phyloP scores from a whole-genome alignment of 2,329 filamentous ascomycete genomes.

The Mycosphaerella sp. region DNA sequence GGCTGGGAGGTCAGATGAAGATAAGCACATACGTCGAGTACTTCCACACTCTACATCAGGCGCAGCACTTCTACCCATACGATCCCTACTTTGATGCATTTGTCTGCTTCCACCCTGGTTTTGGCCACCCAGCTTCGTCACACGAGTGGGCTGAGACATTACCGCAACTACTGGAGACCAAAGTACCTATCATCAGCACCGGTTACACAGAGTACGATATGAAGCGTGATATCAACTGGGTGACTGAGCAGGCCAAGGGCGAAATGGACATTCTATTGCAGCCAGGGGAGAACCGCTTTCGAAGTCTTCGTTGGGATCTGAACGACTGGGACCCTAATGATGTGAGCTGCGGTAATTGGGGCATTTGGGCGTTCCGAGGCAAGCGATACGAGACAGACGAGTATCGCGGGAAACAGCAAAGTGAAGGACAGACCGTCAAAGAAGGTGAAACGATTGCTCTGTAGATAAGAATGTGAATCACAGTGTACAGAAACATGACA shows the following conservation, averaged over 20 bases:
- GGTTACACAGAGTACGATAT: constrained; percentile 96
- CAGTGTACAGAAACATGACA: not conserved
- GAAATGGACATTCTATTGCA: constrained; percentile 90
- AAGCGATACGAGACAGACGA: constrained; percentile 73
- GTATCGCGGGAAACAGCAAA: constrained; percentile 23
- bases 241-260: constrained; percentile 74
- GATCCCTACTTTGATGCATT: constrained; percentile 99
- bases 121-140: constrained; percentile 87
- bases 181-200: constrained; percentile 87
- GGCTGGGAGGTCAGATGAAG: constrained; percentile 83
- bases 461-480: not conserved
- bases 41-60: constrained; percentile 91
- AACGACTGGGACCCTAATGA: constrained; percentile 95
- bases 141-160: constrained; percentile 93
- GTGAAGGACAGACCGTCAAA: not conserved
- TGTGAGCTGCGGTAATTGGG: constrained; percentile 93
- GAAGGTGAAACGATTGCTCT: constrained; percentile 5
- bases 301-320: constrained; percentile 92
- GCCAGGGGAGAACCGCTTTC: constrained; percentile 89
- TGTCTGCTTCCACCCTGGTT: constrained; percentile 90
- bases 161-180: constrained; percentile 86
- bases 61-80: constrained; percentile 85
- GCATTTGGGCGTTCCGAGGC: constrained; percentile 91
- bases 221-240: constrained; percentile 86
- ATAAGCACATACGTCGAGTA: constrained; percentile 98